A percentile compares a stretch with the other conserved stretches of the same genome.
Evolutionary conservation across 179 eudicot species (phyloP).

Genomic region (Beta corolliflora): DNA sequence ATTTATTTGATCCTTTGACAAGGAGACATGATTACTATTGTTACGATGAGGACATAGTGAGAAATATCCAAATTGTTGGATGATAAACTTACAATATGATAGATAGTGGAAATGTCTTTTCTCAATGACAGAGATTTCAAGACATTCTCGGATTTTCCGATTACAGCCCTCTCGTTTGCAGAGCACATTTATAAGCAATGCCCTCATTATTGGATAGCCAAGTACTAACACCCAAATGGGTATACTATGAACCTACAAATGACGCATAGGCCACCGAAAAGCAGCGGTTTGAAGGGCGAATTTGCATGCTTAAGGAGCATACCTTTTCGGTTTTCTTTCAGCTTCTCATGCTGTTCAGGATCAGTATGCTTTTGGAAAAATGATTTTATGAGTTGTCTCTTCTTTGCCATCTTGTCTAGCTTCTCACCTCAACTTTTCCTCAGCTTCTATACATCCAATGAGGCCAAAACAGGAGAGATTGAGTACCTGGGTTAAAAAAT

Average conservation of each 20-base stretch:
- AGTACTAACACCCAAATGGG: background rate
- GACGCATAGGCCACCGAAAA: background rate
- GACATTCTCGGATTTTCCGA: background rate
- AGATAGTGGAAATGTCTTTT: background rate
- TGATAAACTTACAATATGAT: background rate
- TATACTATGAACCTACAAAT: background rate
- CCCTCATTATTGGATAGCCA: background rate
- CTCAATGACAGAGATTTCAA: background rate
- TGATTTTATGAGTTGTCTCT: conserved; percentile 43
- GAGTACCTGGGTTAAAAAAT: conserved; percentile 7
- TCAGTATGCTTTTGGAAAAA: conserved; percentile 60
- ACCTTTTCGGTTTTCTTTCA: conserved; percentile 66
- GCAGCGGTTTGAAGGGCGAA: background rate
- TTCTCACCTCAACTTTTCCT: conserved; percentile 9
- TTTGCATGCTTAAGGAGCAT: conserved; percentile 22
- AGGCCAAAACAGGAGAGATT: conserved; percentile 5
- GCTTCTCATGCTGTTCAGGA: conserved; percentile 63
- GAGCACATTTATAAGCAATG: background rate
- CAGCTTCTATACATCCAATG: conserved; percentile 14
- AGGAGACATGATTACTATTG: background rate
- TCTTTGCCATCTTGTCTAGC: conserved; percentile 41
- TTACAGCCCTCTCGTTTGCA: background rate
- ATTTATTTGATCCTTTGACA: background rate
- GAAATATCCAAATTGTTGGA: background rate
- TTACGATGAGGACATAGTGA: background rate